These are phyloP conservation scores for Gelatoporia subvermispora DNA, from an alignment of 768 basidiomycete genomes.

Conservation along the genomic window DNA sequence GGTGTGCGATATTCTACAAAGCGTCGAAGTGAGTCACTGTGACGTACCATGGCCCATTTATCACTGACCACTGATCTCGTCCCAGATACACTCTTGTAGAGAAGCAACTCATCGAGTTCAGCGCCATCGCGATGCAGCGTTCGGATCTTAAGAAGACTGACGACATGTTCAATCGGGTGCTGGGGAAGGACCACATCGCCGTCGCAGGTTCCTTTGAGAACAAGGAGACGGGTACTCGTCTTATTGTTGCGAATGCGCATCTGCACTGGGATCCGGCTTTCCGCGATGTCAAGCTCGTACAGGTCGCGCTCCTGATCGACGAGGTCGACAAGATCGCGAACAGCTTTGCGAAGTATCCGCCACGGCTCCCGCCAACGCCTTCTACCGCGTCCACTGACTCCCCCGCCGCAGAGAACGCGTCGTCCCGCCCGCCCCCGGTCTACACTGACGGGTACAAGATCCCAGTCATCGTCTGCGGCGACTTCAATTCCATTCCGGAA, in stretches of 20 bases:
- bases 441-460: constrained; percentile 88
- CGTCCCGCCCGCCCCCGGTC: constrained; percentile 51
- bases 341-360: constrained; percentile 80
- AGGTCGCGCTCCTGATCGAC: constrained; percentile 87
- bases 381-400: constrained; percentile 26
- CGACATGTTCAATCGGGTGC: constrained; percentile 98
- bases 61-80: constrained; percentile 1
- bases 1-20: constrained; percentile 96
- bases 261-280: constrained; percentile 90
- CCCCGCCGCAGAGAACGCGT: constrained; percentile 16
- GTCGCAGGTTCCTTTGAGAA: constrained; percentile 85
- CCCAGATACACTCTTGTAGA: constrained; percentile 83
- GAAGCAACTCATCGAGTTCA: constrained; percentile 91
- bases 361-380: constrained; percentile 43
- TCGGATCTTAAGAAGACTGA: constrained; percentile 96
- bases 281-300: constrained; percentile 96
- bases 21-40: constrained; percentile 61
- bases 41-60: neutral
- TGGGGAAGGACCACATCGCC: constrained; percentile 92
- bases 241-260: constrained; percentile 88
- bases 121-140: constrained; percentile 85
- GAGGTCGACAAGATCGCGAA: constrained; percentile 88
- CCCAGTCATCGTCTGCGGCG: constrained; percentile 88
- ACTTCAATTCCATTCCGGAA: constrained; percentile 85
- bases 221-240: constrained; percentile 76